Conservation (phyloP, 345 rosid species). For the Theobroma cacao region DNA sequence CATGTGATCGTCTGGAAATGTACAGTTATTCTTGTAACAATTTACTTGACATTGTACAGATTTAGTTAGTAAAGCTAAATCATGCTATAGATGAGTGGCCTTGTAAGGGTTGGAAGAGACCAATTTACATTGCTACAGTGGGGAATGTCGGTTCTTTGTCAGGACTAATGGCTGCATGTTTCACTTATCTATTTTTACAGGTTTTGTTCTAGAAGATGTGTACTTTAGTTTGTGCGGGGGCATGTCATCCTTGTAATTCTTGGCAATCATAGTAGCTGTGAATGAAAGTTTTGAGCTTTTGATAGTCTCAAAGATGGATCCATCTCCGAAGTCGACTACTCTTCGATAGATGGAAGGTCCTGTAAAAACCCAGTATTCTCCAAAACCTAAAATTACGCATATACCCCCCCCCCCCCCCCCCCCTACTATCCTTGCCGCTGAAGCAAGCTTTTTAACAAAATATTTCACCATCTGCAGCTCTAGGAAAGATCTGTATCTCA, state of each 20-base stretch:
- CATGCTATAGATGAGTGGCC: neutral
- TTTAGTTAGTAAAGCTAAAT: neutral
- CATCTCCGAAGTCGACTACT: too few species aligned
- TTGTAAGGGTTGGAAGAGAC: neutral
- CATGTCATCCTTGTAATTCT: too few species aligned
- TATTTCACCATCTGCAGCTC: neutral
- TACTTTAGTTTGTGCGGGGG: too few species aligned
- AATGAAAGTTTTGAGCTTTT: too few species aligned
- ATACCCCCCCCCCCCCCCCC: too few species aligned
- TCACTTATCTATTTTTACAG: neutral
- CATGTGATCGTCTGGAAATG: slow-evolving; percentile 13
- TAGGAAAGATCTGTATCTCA: neutral
- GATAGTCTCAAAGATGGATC: too few species aligned
- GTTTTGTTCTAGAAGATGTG: neutral
- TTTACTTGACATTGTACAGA: slow-evolving; percentile 11
- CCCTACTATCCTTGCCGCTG: neutral
- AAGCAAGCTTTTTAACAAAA: neutral
- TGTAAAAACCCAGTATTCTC: too few species aligned
- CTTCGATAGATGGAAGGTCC: too few species aligned
- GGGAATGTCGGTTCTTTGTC: neutral
- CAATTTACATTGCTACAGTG: neutral
- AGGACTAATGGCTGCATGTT: neutral
- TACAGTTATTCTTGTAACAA: slow-evolving; percentile 5
- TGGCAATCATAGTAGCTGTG: too few species aligned
- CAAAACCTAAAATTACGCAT: too few species aligned